phyloP scores from a whole-genome alignment of 2,329 filamentous ascomycete genomes.

The Penicillium sp. region DNA sequence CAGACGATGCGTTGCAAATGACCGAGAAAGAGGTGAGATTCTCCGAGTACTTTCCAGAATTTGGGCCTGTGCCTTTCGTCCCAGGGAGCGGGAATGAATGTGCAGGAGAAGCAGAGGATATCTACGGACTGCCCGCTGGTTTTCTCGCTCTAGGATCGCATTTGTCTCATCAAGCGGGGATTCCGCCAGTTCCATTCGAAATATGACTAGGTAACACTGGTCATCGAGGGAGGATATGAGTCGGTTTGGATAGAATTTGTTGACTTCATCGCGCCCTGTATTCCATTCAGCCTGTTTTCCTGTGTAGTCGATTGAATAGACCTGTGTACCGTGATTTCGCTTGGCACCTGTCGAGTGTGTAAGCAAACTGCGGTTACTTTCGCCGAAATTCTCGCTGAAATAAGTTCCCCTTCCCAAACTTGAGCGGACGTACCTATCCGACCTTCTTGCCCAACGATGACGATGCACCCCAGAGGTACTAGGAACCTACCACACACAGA shows the following conservation, averaged over 20 bases:
- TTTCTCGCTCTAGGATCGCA: conserved; percentile 2
- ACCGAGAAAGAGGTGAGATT: neutral
- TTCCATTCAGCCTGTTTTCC: neutral
- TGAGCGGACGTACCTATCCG: neutral
- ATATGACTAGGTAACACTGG: conserved; percentile 1
- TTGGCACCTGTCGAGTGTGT: conserved; percentile 4
- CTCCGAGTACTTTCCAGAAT: neutral
- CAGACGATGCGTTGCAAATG: neutral
- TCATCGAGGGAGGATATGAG: neutral
- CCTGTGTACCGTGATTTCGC: neutral
- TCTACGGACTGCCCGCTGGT: neutral
- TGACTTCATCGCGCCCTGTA: neutral
- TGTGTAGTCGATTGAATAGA: neutral
- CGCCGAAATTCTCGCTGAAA: conserved; percentile 10
- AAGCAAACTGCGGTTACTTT: conserved; percentile 1
- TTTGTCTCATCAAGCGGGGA: neutral
- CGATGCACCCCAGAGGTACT: neutral
- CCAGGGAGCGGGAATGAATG: neutral
- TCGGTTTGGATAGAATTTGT: neutral
- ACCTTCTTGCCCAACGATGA: neutral
- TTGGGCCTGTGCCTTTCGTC: neutral
- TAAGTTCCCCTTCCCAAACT: neutral
- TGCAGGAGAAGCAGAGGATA: neutral
- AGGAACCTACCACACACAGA: neutral
- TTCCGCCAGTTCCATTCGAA: conserved; percentile 4